Percentiles rank a stretch among this genome's conserved stretches.
These are phyloP conservation scores for Aschersonia sp. DNA, from an alignment of 2,329 filamentous ascomycete genomes.

Conservation along the genomic window DNA sequence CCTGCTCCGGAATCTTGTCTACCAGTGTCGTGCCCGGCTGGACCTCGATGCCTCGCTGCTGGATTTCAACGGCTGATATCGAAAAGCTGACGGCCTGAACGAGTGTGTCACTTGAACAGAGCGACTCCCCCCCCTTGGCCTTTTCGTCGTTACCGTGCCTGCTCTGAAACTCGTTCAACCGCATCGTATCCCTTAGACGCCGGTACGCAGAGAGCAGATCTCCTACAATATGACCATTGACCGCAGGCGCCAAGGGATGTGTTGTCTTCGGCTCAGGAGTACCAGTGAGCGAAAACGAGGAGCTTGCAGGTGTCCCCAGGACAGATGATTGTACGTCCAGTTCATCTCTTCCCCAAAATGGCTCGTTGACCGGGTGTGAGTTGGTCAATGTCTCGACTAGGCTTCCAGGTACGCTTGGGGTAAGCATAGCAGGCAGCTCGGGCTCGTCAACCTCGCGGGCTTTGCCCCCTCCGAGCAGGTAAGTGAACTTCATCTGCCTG, in stretches of 20 bases:
- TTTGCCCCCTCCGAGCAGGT: conserved; percentile 25
- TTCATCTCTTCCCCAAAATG: conserved; percentile 27
- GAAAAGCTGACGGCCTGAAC: conserved; percentile 63
- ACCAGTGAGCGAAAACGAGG: conserved; percentile 22
- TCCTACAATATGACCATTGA: conserved; percentile 19
- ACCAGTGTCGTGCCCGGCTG: conserved; percentile 61
- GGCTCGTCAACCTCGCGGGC: conserved; percentile 18
- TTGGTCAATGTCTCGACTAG: conserved; percentile 22
- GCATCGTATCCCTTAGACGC: conserved; percentile 43
- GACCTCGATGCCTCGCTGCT: conserved; percentile 71
- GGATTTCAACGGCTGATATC: conserved; percentile 79
- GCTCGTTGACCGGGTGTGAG: conserved; percentile 19
- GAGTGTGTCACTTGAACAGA: conserved; percentile 43
- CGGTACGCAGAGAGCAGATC: conserved; percentile 48
- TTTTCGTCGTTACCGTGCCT: conserved; percentile 17
- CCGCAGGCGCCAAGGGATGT: conserved; percentile 1
- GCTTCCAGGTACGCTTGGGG: conserved; percentile 23
- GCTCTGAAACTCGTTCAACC: conserved; percentile 35
- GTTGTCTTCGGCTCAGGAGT: conserved; percentile 10
- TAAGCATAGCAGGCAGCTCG: conserved; percentile 14
- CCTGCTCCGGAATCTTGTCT: conserved; percentile 71
- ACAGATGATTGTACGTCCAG: conserved; percentile 14
- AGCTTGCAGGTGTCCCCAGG: conserved; percentile 25
- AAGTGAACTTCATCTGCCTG: conserved; percentile 34
- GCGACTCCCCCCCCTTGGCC: conserved; percentile 23